Conservation (phyloP, 2,329 filamentous ascomycete species). For the Venturia pyrina region DNA sequence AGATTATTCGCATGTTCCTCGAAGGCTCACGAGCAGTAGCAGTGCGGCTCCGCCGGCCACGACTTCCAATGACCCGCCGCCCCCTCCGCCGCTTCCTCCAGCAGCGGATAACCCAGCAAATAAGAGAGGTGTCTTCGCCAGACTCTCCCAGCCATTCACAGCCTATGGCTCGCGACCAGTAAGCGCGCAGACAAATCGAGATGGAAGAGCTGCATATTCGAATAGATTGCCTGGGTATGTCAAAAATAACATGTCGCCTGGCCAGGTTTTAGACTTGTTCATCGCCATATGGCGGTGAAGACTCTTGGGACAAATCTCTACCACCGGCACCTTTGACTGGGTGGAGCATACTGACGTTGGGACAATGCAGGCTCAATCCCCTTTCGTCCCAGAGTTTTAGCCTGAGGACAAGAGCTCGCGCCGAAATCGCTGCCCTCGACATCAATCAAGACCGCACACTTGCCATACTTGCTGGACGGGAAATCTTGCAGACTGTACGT, state of each 20-base stretch:
- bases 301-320: background rate
- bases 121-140: slow-evolving; percentile 32
- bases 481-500: slow-evolving; percentile 56
- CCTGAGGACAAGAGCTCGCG: slow-evolving; percentile 46
- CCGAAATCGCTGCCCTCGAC: slow-evolving; percentile 53
- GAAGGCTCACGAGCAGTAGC: slow-evolving; percentile 10
- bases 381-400: slow-evolving; percentile 41
- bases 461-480: slow-evolving; percentile 54
- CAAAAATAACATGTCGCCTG: slow-evolving; percentile 10
- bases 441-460: slow-evolving; percentile 54
- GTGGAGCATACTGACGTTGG: slow-evolving; percentile 10
- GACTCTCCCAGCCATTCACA: slow-evolving; percentile 43
- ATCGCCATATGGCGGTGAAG: slow-evolving; percentile 10
- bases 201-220: slow-evolving; percentile 26
- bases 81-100: slow-evolving; percentile 19
- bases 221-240: slow-evolving; percentile 28
- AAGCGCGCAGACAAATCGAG: slow-evolving; percentile 37
- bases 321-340: background rate
- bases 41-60: slow-evolving; percentile 15
- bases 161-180: slow-evolving; percentile 44
- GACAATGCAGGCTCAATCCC: slow-evolving; percentile 8
- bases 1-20: background rate
- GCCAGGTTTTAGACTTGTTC: slow-evolving; percentile 7
- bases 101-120: slow-evolving; percentile 21
- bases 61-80: slow-evolving; percentile 13